These are phyloP conservation scores for Wickerhamomyces xylosicus DNA, from an alignment of 805 yeast genomes.

Conservation along the genomic window DNA sequence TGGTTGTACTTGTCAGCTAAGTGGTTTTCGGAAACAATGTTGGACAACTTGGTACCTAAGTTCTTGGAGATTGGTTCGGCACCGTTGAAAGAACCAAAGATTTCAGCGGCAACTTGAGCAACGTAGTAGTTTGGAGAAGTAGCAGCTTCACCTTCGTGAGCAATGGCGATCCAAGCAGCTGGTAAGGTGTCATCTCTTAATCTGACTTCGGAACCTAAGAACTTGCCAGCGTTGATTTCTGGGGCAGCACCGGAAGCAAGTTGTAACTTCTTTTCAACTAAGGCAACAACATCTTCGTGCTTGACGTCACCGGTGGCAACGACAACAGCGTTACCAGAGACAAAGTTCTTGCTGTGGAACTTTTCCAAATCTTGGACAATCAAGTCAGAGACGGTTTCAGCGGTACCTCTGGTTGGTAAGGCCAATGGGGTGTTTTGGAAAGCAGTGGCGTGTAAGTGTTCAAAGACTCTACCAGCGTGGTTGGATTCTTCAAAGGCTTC, in stretches of 20 bases:
- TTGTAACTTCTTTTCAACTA: constrained; percentile 42
- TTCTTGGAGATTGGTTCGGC: constrained; percentile 42
- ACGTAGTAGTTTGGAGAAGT: constrained; percentile 56
- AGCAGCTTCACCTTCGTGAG: constrained; percentile 62
- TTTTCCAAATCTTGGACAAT: constrained; percentile 46
- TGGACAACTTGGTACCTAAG: constrained; percentile 63
- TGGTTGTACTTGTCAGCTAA: constrained; percentile 63
- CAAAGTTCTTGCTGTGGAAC: constrained; percentile 47
- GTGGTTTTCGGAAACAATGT: constrained; percentile 60
- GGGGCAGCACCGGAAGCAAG: constrained; percentile 43
- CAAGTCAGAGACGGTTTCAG: constrained; percentile 50
- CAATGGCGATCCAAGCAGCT: constrained; percentile 68
- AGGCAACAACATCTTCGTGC: constrained; percentile 61
- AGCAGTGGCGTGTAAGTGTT: constrained; percentile 75
- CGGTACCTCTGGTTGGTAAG: constrained; percentile 67
- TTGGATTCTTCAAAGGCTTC: constrained; percentile 46
- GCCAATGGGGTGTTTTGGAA: constrained; percentile 80
- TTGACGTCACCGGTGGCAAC: constrained; percentile 62
- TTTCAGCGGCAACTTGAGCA: constrained; percentile 63
- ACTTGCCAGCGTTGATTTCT: constrained; percentile 42
- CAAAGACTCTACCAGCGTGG: constrained; percentile 44
- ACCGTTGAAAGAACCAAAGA: constrained; percentile 46
- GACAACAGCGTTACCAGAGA: constrained; percentile 55
- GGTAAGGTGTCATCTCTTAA: constrained; percentile 83
- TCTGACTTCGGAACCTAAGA: constrained; percentile 82